Evolutionary conservation across 495 filamentous ascomycete species (phyloP), one percentile per base, ranked within the genome.

Genomic region (Aspergillus hancockii): DNA sequence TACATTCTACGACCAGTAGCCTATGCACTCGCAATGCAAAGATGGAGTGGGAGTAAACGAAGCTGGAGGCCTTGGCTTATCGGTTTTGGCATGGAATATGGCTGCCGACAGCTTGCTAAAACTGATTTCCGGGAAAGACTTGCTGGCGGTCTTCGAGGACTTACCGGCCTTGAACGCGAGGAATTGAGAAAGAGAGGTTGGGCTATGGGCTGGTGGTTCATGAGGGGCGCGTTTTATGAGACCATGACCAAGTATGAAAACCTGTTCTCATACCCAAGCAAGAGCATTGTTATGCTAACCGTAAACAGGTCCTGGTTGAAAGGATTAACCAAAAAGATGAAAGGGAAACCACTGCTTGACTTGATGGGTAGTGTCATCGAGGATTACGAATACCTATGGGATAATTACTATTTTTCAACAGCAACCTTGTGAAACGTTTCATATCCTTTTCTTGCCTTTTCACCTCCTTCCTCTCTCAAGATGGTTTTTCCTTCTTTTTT

Each of bases 301-400:
- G 23, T 16, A 23, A 46, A 55, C 58, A 88, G 85, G 67, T 73
- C 80, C 8, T 83, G 88, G 73, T 71, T 91, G 49, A 80, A 82
- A 60, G 75, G 77, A 30, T 46, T 88, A 19, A 86, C 90, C 3
- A 72, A 68, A 25, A 90, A 85, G 65, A 83, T 97, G 65, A 87
- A 86, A 63, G 81, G 82, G 45, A 89, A 89, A 65, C 88, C 89
- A 49, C 75, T 97, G 67, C 81, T 95, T 52, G 87, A 89, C 63
- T 75, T 98, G 63, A 77, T 97, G 16, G 86, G 84, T 1, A 92
- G 87, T 53, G 83, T 98, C 22, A 66, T 98, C 55, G 93, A 96
- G 70, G 95, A 98, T 68, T 98, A 98, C 65, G 90, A 95, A 69
- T 97, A 94, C 67, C 79, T 98, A 16, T 98, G 94, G 94, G 93